Conservation (phyloP, 306 rosid genomes). For the Vigna radiata region DNA sequence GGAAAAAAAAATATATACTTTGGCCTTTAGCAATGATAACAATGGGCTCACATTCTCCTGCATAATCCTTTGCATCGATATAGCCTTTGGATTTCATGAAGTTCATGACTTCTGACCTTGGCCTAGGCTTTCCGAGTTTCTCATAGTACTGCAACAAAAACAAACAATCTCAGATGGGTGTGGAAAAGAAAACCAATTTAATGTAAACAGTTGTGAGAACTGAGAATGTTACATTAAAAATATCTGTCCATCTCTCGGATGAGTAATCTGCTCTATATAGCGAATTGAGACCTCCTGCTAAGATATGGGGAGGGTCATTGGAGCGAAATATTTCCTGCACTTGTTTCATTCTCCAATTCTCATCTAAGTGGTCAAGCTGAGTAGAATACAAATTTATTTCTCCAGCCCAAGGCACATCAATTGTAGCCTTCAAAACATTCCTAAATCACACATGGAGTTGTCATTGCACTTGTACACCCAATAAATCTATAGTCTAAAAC, state of each 20-base stretch:
- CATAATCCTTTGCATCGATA: constrained; percentile 75
- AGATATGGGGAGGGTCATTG: constrained; percentile 74
- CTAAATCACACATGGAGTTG: constrained; percentile 47
- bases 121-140: constrained; percentile 86
- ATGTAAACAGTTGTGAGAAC: background rate
- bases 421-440: constrained; percentile 78
- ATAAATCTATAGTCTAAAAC: background rate
- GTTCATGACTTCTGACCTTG: constrained; percentile 81
- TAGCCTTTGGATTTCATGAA: constrained; percentile 73
- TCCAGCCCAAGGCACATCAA: constrained; percentile 85
- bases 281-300: constrained; percentile 86
- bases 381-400: constrained; percentile 81
- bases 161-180: background rate
- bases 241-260: constrained; percentile 76
- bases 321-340: constrained; percentile 69
- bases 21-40: constrained; percentile 93
- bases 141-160: constrained; percentile 64
- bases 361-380: constrained; percentile 91
- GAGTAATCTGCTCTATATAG: constrained; percentile 73
- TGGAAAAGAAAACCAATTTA: background rate
- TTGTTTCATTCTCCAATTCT: constrained; percentile 94
- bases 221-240: constrained; percentile 59
- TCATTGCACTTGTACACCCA: background rate
- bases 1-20: constrained; percentile 48
- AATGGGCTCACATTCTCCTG: constrained; percentile 83